Base-by-base conservation (phyloP, 345 rosid genomes). In the Gossypium thurberi region DNA sequence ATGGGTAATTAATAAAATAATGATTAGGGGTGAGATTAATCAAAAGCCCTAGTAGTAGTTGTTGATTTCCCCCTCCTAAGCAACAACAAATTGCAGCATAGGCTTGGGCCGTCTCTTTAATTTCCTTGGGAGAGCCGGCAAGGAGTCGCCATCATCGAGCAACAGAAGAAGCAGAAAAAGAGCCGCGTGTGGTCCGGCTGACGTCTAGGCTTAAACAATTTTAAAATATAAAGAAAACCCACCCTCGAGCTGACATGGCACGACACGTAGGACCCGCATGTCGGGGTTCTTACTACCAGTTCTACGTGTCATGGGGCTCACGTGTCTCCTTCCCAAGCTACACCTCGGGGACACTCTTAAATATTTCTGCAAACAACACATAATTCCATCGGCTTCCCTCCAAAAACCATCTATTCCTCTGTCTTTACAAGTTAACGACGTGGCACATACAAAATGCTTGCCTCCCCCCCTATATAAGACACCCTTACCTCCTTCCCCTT, bases 171-270 rank as follows among this genome's bases (percentile, higher is more conserved):
- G 74, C 64, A 66, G 25, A 53, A 78, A 21, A 79, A 61, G 57
- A 60, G 86, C 84, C 85, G 83, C 82, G 86, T 84, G 86, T 84
- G 87, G 81, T 74, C 74, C 77, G 74, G 73, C 76, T 79, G 81
- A 76, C 78, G 77, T 33, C 10, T 3, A 17, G 15, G 26, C 64
- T 47, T 72, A 59, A 78, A 80, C 81, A 72, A 74, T 33, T 33
- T 33, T 33, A 33, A 33, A 33, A 33, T 33, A 33, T 33, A 67
- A 64, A n/a, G 13, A 47, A 47, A 12, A 12, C 51, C 25, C 26
- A 18, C n/a, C 33, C 42, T 44, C 20, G 2, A n/a, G 82, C 81
- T 85, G 83, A 83, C 81, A 76, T 83, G 92, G 88, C 82, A 63
- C 23, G 21, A 84, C 89, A 84, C 55, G 72, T 80, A 75, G 88